Conservation (phyloP, 208 protist genomes). For the Trypanosoma rangeli region DNA sequence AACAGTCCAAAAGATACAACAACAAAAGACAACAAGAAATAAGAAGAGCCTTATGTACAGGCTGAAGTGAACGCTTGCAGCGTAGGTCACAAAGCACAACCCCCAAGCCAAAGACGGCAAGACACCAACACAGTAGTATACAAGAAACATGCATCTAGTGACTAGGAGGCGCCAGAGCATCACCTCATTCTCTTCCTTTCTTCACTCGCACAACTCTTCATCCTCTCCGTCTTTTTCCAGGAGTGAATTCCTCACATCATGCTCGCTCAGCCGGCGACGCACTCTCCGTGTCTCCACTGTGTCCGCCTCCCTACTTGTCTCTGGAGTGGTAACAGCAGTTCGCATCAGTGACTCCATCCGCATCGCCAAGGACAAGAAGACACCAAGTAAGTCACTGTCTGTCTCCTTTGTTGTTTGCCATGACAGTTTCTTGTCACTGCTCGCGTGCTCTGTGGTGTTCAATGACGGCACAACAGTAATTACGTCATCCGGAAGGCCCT, state of each 20-base stretch:
- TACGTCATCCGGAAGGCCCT: background rate
- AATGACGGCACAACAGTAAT: background rate
- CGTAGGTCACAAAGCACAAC: background rate
- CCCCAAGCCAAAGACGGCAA: background rate
- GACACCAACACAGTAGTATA: background rate
- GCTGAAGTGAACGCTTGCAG: background rate
- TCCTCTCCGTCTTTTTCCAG: background rate
- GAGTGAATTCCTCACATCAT: constrained; percentile 3
- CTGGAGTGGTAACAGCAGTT: background rate
- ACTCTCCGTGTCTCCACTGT: background rate
- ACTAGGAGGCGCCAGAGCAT: background rate
- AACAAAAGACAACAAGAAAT: background rate
- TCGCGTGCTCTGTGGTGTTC: background rate
- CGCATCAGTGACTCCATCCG: constrained; percentile 16
- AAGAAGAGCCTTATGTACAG: background rate
- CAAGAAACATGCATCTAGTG: background rate
- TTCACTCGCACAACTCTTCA: constrained; percentile 1
- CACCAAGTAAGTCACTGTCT: constrained; percentile 1
- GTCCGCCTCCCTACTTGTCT: background rate
- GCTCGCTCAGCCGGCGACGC: background rate
- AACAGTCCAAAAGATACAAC: background rate
- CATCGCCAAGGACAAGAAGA: constrained; percentile 12
- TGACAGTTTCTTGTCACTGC: background rate
- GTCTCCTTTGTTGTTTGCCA: background rate
- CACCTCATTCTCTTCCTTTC: background rate